These are phyloP conservation scores for Astrocystis sublimbata DNA, from an alignment of 495 filamentous ascomycete genomes.

Conservation along the genomic window DNA sequence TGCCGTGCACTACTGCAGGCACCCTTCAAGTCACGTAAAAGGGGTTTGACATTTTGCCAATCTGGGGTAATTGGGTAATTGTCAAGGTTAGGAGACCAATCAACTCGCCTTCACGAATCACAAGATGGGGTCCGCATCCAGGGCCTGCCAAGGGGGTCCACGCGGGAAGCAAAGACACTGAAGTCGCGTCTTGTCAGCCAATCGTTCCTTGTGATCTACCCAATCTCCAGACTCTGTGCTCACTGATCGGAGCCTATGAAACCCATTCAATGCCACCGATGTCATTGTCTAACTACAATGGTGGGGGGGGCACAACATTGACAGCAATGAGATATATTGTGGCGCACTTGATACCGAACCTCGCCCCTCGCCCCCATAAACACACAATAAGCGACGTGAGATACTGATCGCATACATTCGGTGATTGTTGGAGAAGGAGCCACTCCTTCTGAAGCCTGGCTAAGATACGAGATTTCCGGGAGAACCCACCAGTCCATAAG, in stretches of 20 bases:
- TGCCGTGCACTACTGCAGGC: slow-evolving; percentile 18
- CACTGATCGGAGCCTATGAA: neutral
- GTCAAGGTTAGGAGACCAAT: slow-evolving; percentile 4
- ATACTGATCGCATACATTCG: no score
- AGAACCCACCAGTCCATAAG: neutral
- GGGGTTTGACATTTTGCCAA: slow-evolving; percentile 5
- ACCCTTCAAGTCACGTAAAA: slow-evolving; percentile 4
- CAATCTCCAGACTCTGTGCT: no score
- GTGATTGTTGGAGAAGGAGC: no score
- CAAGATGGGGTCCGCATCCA: neutral
- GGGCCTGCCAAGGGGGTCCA: neutral
- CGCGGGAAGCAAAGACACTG: neutral
- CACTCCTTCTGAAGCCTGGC: no score
- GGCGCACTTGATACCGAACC: no score
- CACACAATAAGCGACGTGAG: no score
- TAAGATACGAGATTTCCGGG: neutral
- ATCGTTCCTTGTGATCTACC: neutral
- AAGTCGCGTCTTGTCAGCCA: neutral
- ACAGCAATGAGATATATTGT: no score
- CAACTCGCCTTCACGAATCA: neutral
- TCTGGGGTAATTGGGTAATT: slow-evolving; percentile 11
- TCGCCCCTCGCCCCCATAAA: no score
- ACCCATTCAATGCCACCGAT: neutral
- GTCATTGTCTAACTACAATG: no score
- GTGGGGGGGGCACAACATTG: no score